phyloP scores from a whole-genome alignment of 768 basidiomycete genomes.

The Artomyces pyxidatus region DNA sequence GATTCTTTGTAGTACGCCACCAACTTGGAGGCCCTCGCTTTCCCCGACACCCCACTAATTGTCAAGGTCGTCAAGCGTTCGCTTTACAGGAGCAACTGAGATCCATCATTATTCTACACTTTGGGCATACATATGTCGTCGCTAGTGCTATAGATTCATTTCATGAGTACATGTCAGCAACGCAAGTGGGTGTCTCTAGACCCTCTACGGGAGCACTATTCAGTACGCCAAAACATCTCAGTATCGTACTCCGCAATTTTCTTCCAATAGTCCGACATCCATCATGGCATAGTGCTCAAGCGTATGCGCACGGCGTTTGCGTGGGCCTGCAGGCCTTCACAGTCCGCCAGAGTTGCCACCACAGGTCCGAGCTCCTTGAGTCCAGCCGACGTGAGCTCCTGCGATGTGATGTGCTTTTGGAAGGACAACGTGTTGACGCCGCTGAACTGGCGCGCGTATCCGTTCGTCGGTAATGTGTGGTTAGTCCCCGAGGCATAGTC shows the following conservation, averaged over 20 bases:
- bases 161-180: not conserved
- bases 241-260: not conserved
- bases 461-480: slow-evolving; percentile 94
- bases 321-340: slow-evolving; percentile 92
- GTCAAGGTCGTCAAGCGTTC: slow-evolving; percentile 93
- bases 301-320: slow-evolving; percentile 93
- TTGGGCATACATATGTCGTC: slow-evolving; percentile 13
- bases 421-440: slow-evolving; percentile 96
- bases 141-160: slow-evolving; percentile 12
- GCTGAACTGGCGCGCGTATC: slow-evolving; percentile 96
- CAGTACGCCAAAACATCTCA: no score
- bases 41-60: slow-evolving; percentile 89
- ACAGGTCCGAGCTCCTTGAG: slow-evolving; percentile 74
- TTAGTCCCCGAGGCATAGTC: slow-evolving; percentile 99
- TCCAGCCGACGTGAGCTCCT: slow-evolving; percentile 79
- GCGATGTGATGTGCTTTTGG: slow-evolving; percentile 98
- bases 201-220: no score
- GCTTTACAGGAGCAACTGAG: slow-evolving; percentile 80
- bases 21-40: slow-evolving; percentile 81
- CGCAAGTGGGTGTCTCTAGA: no score
- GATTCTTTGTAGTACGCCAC: slow-evolving; percentile 66
- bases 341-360: slow-evolving; percentile 85
- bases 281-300: slow-evolving; percentile 25
- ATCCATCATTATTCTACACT: not conserved
- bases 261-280: not conserved